Conservation (phyloP, 164 flowering plant genomes). For the Piper longum region DNA sequence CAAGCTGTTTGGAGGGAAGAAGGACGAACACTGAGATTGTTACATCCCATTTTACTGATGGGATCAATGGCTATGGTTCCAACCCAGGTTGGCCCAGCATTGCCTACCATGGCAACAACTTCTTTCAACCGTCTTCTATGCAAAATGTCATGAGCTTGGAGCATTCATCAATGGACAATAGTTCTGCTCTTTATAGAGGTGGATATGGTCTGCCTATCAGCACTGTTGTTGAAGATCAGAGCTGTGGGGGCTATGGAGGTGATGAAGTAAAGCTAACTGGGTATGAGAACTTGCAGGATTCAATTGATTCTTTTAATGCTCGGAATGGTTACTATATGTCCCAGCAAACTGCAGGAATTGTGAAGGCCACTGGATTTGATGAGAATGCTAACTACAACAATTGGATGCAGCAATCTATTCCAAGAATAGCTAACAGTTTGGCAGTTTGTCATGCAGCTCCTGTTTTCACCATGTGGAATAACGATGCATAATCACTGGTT, state of each 20-base stretch:
- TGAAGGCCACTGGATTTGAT: constrained; percentile 18
- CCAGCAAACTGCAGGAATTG: constrained; percentile 19
- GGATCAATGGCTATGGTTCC: constrained; percentile 18
- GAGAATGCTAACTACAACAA: constrained; percentile 20
- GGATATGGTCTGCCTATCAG: constrained; percentile 20
- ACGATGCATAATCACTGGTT: constrained; percentile 13
- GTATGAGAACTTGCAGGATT: not conserved
- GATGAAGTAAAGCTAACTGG: constrained; percentile 22
- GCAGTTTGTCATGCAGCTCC: constrained; percentile 37
- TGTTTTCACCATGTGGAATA: constrained; percentile 53
- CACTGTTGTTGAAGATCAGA: constrained; percentile 21
- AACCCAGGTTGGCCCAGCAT: constrained; percentile 39
- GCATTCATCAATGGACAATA: constrained; percentile 28
- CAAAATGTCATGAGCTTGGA: constrained; percentile 37
- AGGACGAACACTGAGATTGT: constrained; percentile 14
- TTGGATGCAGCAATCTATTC: constrained; percentile 26
- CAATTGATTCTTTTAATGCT: constrained; percentile 14
- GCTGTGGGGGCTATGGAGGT: constrained; percentile 8
- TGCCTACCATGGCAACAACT: constrained; percentile 55
- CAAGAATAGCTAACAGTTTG: constrained; percentile 16
- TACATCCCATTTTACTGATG: constrained; percentile 24
- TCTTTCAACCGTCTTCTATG: constrained; percentile 46
- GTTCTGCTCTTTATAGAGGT: constrained; percentile 1
- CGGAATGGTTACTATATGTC: constrained; percentile 25
- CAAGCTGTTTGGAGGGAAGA: constrained; percentile 20